Evolutionary conservation across 805 yeast genomes (phyloP), one percentile per base, ranked within the genome.

Genomic region (Kuraishia capsulata): DNA sequence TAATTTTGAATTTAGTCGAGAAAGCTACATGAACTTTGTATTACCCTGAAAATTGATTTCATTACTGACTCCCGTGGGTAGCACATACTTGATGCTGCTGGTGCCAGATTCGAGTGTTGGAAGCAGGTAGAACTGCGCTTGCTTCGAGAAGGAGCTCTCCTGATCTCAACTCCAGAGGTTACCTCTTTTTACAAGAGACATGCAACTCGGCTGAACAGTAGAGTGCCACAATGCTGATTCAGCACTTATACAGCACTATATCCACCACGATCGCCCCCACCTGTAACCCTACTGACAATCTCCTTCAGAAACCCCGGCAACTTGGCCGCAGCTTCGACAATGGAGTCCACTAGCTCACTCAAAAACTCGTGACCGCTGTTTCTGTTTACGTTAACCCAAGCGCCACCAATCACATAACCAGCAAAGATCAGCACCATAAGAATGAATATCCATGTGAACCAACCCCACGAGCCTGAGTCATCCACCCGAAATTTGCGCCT

Each of bases 211-310:
- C n/a, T n/a, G n/a, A n/a, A n/a, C n/a, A n/a, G n/a, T n/a, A n/a
- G n/a, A n/a, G n/a, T n/a, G n/a, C n/a, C n/a, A n/a, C n/a, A n/a
- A n/a, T n/a, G n/a, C n/a, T n/a, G n/a, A n/a, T n/a, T n/a, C n/a
- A n/a, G n/a, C n/a, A n/a, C 10, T 62, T 66, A 89, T 9, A 92
- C 95, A 26, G 97, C 97, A 53, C 95, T 80, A 57, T 92, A 90
- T 16, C 96, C 97, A 20, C 95, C 95, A 55, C 96, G 73, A 49
- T 67, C 65, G 34, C 72, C 62, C 39, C 69, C 61, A 5, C 89
- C 81, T 38, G 80, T 67, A 25, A 89, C 56, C 50, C 73, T 86
- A 37, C 73, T 73, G 31, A 76, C 62, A 3, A 89, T 68, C 59
- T 89, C 96, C 44, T 65, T 69, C 33, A 73, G 47, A 43, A 89